Percentiles rank a stretch among this genome's conserved stretches.
Conservation (phyloP, 2,329 filamentous ascomycete species). For the Colletotrichum trifolii region DNA sequence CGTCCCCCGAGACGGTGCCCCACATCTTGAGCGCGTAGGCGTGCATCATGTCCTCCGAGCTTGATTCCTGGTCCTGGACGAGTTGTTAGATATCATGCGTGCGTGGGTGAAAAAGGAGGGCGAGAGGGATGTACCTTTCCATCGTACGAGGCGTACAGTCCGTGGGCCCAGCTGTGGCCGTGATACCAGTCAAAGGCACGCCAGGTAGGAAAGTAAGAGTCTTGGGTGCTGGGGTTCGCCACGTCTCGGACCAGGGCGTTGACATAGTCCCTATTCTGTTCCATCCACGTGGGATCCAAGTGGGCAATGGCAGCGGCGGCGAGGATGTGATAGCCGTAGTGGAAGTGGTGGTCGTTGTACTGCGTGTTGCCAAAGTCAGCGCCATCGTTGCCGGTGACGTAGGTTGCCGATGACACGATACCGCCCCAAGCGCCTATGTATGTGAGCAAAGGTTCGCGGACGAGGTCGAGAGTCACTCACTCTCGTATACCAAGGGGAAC, state of each 20-base stretch:
- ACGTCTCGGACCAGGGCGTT: constrained; percentile 85
- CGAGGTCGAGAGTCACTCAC: constrained; percentile 49
- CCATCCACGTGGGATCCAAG: constrained; percentile 80
- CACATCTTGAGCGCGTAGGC: constrained; percentile 94
- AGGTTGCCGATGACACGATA: constrained; percentile 80
- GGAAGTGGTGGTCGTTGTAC: constrained; percentile 82
- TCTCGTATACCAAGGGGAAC: constrained; percentile 73
- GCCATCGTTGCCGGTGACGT: constrained; percentile 73
- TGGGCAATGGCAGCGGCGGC: constrained; percentile 85
- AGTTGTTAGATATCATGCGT: constrained; percentile 10
- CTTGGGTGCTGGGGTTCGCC: constrained; percentile 78
- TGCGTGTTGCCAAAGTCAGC: constrained; percentile 91
- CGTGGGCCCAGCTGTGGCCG: constrained; percentile 93
- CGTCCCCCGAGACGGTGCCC: constrained; percentile 82
- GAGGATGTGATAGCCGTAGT: constrained; percentile 91
- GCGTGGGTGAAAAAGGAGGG: too few species aligned
- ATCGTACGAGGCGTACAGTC: constrained; percentile 75
- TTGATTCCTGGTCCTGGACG: constrained; percentile 78
- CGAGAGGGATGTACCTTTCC: constrained; percentile 66
- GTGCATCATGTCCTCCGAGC: constrained; percentile 89
- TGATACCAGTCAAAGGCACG: constrained; percentile 94
- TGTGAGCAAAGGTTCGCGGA: not conserved
- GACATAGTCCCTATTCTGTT: constrained; percentile 80
- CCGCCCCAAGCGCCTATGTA: constrained; percentile 77
- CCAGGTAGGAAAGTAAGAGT: constrained; percentile 83